phyloP scores from a whole-genome alignment of 75 land plant species.

The Ceratopteris richardii region DNA sequence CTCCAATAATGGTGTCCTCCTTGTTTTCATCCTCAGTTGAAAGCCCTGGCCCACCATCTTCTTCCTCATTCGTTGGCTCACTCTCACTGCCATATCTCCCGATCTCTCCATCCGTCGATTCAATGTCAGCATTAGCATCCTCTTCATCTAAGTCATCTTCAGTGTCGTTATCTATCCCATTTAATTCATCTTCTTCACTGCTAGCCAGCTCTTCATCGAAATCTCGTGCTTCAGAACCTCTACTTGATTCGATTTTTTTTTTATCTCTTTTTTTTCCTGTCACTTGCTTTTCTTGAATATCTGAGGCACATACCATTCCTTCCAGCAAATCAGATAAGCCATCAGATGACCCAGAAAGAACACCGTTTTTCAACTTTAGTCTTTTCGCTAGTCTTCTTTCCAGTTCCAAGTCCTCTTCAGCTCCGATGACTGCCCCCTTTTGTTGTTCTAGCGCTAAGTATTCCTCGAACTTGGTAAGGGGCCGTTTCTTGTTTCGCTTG shows the following conservation, averaged over 20 bases:
- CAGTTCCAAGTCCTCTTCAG: conserved; percentile 48
- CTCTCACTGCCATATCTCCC: conserved; percentile 1
- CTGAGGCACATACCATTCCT: conserved; percentile 14
- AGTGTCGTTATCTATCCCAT: conserved; percentile 1
- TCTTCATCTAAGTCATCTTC: conserved; percentile 6
- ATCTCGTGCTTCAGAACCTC: not conserved
- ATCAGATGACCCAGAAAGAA: conserved; percentile 38
- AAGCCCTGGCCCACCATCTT: too few relatives aligned
- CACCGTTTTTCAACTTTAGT: conserved; percentile 57
- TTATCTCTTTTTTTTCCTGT: too few relatives aligned
- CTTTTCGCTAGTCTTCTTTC: conserved; percentile 68
- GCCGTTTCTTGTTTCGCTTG: conserved; percentile 11
- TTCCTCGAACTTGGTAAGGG: conserved; percentile 58
- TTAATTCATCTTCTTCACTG: conserved; percentile 1
- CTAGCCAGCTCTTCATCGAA: not conserved
- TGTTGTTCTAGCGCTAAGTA: conserved; percentile 47
- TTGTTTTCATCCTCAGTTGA: too few relatives aligned
- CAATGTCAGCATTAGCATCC: conserved; percentile 15
- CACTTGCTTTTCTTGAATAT: conserved; percentile 2
- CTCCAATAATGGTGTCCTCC: not conserved
- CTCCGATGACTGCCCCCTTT: conserved; percentile 14
- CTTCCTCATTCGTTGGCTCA: too few relatives aligned
- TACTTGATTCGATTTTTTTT: too few relatives aligned
- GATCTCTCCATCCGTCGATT: conserved; percentile 4
- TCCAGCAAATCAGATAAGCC: conserved; percentile 49